These are phyloP conservation scores for Cladosporium sp. DNA, from an alignment of 2,329 filamentous ascomycete genomes.

Conservation along the genomic window DNA sequence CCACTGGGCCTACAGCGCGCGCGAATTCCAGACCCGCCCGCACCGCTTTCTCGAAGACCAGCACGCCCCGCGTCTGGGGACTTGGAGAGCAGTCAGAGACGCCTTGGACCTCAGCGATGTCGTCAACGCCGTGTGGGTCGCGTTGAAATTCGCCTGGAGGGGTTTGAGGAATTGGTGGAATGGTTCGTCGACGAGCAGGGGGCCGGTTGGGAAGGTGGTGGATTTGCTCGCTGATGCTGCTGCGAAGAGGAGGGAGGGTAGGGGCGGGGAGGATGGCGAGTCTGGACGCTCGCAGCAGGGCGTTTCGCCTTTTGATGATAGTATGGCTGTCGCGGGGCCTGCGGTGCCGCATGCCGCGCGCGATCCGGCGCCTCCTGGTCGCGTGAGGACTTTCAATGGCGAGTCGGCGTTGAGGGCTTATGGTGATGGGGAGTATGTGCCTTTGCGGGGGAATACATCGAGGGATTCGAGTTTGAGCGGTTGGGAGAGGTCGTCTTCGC, in stretches of 20 bases:
- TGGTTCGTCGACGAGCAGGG: not conserved
- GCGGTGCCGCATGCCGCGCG: conserved; percentile 14
- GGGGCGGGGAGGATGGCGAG: not conserved
- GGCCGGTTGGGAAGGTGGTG: not conserved
- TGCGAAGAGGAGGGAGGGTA: not conserved
- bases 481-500: not conserved
- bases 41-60: conserved; percentile 12
- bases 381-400: conserved; percentile 13
- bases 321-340: conserved; percentile 3
- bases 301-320: conserved; percentile 13
- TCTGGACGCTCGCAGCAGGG: not conserved
- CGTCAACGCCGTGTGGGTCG: conserved; percentile 14
- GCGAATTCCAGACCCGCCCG: conserved; percentile 15
- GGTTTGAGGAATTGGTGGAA: conserved; percentile 13
- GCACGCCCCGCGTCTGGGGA: conserved; percentile 13
- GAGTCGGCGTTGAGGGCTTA: conserved; percentile 7
- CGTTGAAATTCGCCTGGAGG: conserved; percentile 12
- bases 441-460: not conserved
- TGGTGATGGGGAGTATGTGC: not conserved
- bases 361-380: conserved; percentile 11
- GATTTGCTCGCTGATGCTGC: conserved; percentile 11
- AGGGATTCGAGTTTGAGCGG: conserved; percentile 4
- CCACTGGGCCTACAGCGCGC: conserved; percentile 18
- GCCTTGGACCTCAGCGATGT: conserved; percentile 18
- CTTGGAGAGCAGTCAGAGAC: conserved; percentile 15